These are phyloP conservation scores for Solanum pimpinellifolium DNA, from an alignment of 257 asterid species.

Conservation along the genomic window DNA sequence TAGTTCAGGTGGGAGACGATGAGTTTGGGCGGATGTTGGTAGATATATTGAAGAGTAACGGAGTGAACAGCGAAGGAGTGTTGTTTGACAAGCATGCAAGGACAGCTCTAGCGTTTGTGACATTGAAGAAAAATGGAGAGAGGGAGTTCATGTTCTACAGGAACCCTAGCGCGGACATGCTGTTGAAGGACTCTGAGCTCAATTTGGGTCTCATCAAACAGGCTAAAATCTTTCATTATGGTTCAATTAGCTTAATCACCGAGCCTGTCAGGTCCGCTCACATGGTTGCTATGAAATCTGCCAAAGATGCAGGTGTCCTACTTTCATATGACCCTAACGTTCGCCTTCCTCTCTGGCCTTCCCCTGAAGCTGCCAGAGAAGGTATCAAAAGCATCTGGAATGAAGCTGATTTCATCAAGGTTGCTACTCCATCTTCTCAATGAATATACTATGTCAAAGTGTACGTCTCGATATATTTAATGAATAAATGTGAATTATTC, in stretches of 20 bases:
- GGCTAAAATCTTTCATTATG: conserved; percentile 33
- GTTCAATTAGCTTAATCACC: conserved; percentile 35
- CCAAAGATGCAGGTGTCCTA: conserved; percentile 29
- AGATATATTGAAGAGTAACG: conserved; percentile 15
- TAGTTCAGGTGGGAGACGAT: conserved; percentile 22
- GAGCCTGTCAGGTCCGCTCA: conserved; percentile 35
- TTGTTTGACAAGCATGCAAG: conserved; percentile 24
- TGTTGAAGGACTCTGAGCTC: conserved; percentile 23
- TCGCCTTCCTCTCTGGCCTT: conserved; percentile 44
- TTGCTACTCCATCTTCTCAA: neutral
- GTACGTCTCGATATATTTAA: neutral
- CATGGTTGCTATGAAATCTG: conserved; percentile 32
- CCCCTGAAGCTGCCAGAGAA: conserved; percentile 18
- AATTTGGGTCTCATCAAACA: conserved; percentile 13
- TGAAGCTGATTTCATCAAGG: conserved; percentile 44
- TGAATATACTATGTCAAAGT: neutral
- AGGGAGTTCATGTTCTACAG: conserved; percentile 40
- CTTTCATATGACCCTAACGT: conserved; percentile 40
- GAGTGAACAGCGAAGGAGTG: conserved; percentile 24
- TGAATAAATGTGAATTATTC: neutral
- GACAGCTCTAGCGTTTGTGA: conserved; percentile 29
- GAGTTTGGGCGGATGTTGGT: conserved; percentile 33
- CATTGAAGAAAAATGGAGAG: conserved; percentile 22
- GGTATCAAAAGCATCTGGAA: conserved; percentile 34
- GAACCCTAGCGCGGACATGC: conserved; percentile 36